Percentiles rank a stretch among this genome's conserved stretches.
These are phyloP conservation scores for Setaria viridis DNA, from an alignment of 202 grass and related monocot species.

Conservation along the genomic window DNA sequence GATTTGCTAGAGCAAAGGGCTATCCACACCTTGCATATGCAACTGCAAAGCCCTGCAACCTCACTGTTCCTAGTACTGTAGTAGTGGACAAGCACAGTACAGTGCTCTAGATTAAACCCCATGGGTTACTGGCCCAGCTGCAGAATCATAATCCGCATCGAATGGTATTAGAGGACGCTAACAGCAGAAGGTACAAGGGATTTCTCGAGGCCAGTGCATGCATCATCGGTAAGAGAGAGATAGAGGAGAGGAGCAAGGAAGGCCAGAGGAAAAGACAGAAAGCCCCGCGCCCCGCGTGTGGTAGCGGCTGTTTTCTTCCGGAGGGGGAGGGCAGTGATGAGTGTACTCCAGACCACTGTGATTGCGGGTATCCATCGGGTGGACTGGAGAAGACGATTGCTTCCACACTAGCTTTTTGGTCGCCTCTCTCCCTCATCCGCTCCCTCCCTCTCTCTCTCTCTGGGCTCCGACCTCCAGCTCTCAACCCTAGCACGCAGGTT, in stretches of 20 bases:
- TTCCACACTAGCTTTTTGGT: conserved; percentile 25
- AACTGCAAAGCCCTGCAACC: not conserved
- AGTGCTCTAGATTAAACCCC: not conserved
- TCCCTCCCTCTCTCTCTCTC: conserved; percentile 3
- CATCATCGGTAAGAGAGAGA: conserved; percentile 15
- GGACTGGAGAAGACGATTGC: too few relatives aligned
- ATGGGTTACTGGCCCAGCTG: not conserved
- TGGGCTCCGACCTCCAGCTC: conserved; percentile 34
- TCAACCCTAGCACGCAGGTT: conserved; percentile 54
- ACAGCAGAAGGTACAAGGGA: conserved; percentile 46
- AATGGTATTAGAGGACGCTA: conserved; percentile 44
- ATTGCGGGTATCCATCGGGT: conserved; percentile 34
- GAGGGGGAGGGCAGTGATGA: not conserved
- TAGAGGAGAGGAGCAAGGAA: not conserved
- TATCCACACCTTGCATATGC: not conserved
- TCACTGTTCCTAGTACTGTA: not conserved
- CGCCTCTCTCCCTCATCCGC: not conserved
- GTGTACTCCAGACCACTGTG: conserved; percentile 18
- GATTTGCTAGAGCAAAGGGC: not conserved
- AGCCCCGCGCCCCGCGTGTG: conserved; percentile 50
- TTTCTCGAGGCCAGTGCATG: conserved; percentile 66
- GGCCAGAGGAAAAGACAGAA: conserved; percentile 70
- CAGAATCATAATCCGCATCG: conserved; percentile 17
- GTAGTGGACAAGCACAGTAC: not conserved
- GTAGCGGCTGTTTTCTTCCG: conserved; percentile 7